Evolutionary conservation across 2,329 filamentous ascomycete genomes (phyloP).

Genomic region (Fusarium incarnatum): DNA sequence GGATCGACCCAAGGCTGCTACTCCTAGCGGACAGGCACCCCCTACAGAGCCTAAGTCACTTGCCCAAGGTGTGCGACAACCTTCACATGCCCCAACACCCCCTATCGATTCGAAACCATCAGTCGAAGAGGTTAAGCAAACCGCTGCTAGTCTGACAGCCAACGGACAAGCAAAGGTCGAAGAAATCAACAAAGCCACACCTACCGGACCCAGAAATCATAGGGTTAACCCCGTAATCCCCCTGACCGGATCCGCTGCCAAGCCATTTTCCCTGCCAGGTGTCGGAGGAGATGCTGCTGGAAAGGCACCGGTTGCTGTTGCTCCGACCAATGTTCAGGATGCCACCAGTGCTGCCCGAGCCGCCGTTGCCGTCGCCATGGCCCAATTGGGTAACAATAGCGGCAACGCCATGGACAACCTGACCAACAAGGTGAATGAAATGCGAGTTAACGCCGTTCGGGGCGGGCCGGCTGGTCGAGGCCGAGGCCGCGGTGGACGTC

Average conservation of each 20-base stretch:
- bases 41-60: conserved; percentile 66
- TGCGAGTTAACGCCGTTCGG: conserved; percentile 69
- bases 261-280: conserved; percentile 53
- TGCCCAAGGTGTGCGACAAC: conserved; percentile 59
- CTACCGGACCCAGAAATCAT: conserved; percentile 61
- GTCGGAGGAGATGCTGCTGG: conserved; percentile 49
- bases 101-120: conserved; percentile 77
- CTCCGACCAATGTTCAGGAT: conserved; percentile 64
- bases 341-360: conserved; percentile 80
- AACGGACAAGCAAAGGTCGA: conserved; percentile 54
- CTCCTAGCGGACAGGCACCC: conserved; percentile 60
- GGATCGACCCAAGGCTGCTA: conserved; percentile 61
- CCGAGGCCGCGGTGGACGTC: conserved; percentile 62
- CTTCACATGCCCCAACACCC: conserved; percentile 67
- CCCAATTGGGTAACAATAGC: conserved; percentile 67
- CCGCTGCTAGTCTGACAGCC: conserved; percentile 56
- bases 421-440: conserved; percentile 79
- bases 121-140: conserved; percentile 56
- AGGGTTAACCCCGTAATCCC: conserved; percentile 76
- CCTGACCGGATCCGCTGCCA: conserved; percentile 61
- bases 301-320: conserved; percentile 54
- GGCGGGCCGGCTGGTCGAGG: conserved; percentile 63
- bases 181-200: conserved; percentile 54
- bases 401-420: conserved; percentile 74
- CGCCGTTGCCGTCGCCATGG: conserved; percentile 84